Evolutionary conservation across 2,329 filamentous ascomycete species (phyloP).

Genomic region (Knoxdaviesia capensis): DNA sequence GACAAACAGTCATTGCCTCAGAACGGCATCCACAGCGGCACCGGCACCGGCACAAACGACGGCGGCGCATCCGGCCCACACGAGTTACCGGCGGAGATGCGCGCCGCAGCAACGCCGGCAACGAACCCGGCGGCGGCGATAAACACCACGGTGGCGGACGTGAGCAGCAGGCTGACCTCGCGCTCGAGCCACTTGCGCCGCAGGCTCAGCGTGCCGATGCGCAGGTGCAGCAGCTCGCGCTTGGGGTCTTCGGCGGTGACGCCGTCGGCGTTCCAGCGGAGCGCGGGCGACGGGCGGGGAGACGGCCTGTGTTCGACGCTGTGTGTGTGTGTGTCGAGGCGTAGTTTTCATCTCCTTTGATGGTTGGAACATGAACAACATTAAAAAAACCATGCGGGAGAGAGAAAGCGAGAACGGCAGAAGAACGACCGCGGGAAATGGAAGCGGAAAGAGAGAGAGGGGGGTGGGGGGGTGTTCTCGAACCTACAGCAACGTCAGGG

Average conservation of each 20-base stretch:
- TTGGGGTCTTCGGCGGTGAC: slow-evolving; percentile 3
- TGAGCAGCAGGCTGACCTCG: slow-evolving; percentile 9
- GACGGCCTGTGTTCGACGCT: slow-evolving; percentile 11
- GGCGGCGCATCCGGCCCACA: not conserved
- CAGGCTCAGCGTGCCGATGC: slow-evolving; percentile 12
- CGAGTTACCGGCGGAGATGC: too few relatives aligned
- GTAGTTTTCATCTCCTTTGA: too few relatives aligned
- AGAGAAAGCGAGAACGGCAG: not conserved
- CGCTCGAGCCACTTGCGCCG: slow-evolving; percentile 13
- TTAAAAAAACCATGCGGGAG: not conserved
- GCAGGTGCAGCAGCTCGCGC: slow-evolving; percentile 14
- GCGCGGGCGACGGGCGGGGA: slow-evolving; percentile 8
- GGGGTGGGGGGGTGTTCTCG: not conserved
- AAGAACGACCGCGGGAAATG: not conserved
- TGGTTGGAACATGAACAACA: too few relatives aligned
- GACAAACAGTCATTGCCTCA: slow-evolving; percentile 1
- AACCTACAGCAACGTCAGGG: slow-evolving; percentile 40
- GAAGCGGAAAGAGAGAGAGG: not conserved
- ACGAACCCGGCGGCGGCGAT: slow-evolving; percentile 9
- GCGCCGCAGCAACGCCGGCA: slow-evolving; percentile 3
- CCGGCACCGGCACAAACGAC: not conserved
- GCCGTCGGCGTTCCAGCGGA: slow-evolving; percentile 7
- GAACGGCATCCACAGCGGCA: slow-evolving; percentile 1
- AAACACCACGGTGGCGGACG: slow-evolving; percentile 6
- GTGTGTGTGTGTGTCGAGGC: too few relatives aligned